phyloP scores from a whole-genome alignment of 352 stramenopile genomes.

The Stramenopiles sp. region DNA sequence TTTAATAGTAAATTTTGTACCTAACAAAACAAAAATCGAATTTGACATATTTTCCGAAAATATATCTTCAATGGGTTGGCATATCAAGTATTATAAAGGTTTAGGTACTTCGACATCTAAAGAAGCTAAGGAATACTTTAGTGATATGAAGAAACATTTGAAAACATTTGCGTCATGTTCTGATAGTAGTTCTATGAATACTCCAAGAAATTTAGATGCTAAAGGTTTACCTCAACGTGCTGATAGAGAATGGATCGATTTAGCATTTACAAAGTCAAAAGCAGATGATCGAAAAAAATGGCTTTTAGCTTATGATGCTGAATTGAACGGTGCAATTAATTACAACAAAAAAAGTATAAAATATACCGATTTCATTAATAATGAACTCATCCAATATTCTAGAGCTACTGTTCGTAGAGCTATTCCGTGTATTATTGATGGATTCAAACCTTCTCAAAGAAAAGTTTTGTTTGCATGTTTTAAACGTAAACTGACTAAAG shows the following conservation, averaged over 20 bases:
- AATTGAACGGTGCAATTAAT: too few relatives aligned
- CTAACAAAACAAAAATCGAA: slow-evolving; percentile 13
- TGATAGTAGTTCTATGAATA: too few relatives aligned
- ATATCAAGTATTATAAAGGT: slow-evolving; percentile 98
- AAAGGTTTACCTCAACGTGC: too few relatives aligned
- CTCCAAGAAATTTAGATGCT: too few relatives aligned
- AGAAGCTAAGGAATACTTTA: slow-evolving; percentile 91
- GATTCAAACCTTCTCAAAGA: slow-evolving; percentile 86
- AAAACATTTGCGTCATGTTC: slow-evolving; percentile 35
- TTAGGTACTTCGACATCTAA: slow-evolving; percentile 78
- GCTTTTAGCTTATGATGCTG: slow-evolving; percentile 21
- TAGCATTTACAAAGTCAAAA: slow-evolving; percentile 81
- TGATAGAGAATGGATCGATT: slow-evolving; percentile 58
- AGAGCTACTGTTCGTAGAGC: slow-evolving; percentile 82
- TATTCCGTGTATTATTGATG: slow-evolving; percentile 71
- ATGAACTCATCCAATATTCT: slow-evolving; percentile 89
- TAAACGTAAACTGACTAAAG: slow-evolving; percentile 32
- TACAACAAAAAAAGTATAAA: too few relatives aligned
- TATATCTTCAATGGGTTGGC: slow-evolving; percentile 54
- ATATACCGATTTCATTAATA: slow-evolving; percentile 94
- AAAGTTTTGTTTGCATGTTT: slow-evolving; percentile 91
- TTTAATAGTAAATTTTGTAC: not conserved
- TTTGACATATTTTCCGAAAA: slow-evolving; percentile 22
- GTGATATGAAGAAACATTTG: slow-evolving; percentile 52
- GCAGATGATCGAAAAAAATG: slow-evolving; percentile 74